phyloP scores from a whole-genome alignment of 225 moss, liverwort and hornwort genomes.

The Pseudisothecium myosuroides region DNA sequence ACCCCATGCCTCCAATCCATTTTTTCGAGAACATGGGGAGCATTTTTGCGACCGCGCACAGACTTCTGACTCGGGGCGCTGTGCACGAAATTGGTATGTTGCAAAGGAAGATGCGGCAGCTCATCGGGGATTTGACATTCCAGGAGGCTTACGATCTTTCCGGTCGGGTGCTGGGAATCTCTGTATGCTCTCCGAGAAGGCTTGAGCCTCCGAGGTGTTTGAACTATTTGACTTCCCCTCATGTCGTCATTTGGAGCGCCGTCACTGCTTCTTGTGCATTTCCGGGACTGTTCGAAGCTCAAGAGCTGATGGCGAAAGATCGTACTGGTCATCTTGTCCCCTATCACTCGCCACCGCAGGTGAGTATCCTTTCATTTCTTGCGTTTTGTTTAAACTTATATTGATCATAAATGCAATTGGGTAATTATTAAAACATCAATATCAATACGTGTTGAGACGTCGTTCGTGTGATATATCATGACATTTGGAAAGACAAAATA shows the following conservation, averaged over 20 bases:
- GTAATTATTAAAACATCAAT: neutral
- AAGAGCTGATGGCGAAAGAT: conserved; percentile 99
- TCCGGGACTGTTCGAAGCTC: conserved; percentile 93
- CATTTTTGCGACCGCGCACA: conserved; percentile 90
- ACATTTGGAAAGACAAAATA: neutral
- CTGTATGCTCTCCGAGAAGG: conserved; percentile 85
- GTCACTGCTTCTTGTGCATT: conserved; percentile 99
- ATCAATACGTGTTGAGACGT: neutral
- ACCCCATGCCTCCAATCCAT: conserved; percentile 82
- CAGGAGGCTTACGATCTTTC: conserved; percentile 99
- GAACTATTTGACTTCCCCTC: conserved; percentile 97
- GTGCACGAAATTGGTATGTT: conserved; percentile 81
- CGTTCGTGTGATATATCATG: neutral
- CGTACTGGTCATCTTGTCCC: conserved; percentile 86
- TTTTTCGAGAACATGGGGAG: conserved; percentile 99
- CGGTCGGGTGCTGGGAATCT: conserved; percentile 89
- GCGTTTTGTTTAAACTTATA: neutral
- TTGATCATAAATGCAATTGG: neutral
- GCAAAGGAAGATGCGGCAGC: conserved; percentile 91
- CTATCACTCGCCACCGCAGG: conserved; percentile 79
- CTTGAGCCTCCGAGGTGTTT: conserved; percentile 89
- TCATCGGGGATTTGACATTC: conserved; percentile 94
- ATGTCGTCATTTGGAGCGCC: conserved; percentile 99
- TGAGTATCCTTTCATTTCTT: neutral
- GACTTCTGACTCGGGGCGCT: conserved; percentile 85